Conservation (phyloP, 2,329 filamentous ascomycete species). For the Penicillium rolfsii region DNA sequence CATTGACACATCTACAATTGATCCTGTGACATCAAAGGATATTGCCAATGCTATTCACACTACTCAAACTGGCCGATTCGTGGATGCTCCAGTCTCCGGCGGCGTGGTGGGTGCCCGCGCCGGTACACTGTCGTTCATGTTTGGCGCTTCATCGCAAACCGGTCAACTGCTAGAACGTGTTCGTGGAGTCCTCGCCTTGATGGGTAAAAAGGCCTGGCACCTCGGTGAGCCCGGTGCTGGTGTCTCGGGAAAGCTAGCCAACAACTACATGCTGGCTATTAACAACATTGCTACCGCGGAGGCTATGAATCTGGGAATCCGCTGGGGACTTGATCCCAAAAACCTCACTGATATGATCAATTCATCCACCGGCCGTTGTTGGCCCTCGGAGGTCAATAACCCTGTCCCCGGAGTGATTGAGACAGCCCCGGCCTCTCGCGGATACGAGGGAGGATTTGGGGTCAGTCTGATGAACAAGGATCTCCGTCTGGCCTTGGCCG, state of each 20-base stretch:
- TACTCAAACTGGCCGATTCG: constrained; percentile 72
- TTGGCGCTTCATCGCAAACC: constrained; percentile 64
- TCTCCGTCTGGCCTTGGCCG: constrained; percentile 70
- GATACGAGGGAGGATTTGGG: constrained; percentile 77
- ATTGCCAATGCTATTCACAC: constrained; percentile 72
- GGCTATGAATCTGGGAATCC: constrained; percentile 67
- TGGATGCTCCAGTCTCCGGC: constrained; percentile 96
- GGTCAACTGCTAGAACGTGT: constrained; percentile 63
- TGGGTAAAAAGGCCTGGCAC: constrained; percentile 86
- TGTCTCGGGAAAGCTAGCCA: constrained; percentile 88
- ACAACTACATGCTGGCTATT: constrained; percentile 94
- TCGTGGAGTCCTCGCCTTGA: constrained; percentile 71
- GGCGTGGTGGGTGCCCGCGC: constrained; percentile 89
- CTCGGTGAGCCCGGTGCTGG: constrained; percentile 84
- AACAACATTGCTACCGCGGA: constrained; percentile 79
- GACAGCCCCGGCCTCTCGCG: constrained; percentile 72
- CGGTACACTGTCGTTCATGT: constrained; percentile 93
- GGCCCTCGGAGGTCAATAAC: constrained; percentile 95
- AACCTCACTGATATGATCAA: constrained; percentile 86
- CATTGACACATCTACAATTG: constrained; percentile 96
- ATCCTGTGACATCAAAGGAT: constrained; percentile 78
- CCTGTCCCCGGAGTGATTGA: constrained; percentile 84
- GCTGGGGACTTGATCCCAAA: constrained; percentile 65
- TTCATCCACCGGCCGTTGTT: constrained; percentile 89
- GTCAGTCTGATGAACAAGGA: constrained; percentile 82